A percentile compares a stretch with the other conserved stretches of the same genome.
phyloP scores from a whole-genome alignment of 345 rosid genomes.

The Combretum micranthum region DNA sequence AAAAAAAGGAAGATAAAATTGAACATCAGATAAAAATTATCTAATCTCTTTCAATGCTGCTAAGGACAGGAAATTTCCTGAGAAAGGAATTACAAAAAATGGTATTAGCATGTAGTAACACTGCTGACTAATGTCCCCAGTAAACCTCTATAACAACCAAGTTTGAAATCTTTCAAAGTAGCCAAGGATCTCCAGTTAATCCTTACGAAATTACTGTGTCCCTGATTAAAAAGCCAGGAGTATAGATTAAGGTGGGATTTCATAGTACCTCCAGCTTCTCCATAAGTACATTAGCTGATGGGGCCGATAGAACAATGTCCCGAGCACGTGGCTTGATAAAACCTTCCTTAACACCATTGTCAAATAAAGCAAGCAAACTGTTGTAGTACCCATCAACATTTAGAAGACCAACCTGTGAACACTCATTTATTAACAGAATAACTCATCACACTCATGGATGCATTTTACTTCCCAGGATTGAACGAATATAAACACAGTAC shows the following conservation, averaged over 20 bases:
- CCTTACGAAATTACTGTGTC: too few relatives aligned
- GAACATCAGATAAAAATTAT: neutral
- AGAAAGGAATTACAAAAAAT: too few relatives aligned
- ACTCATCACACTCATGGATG: neutral
- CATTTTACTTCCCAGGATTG: conserved; percentile 3
- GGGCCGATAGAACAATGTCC: conserved; percentile 70
- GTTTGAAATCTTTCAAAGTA: too few relatives aligned
- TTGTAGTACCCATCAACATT: conserved; percentile 93
- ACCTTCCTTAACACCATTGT: conserved; percentile 90
- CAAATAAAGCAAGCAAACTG: conserved; percentile 70
- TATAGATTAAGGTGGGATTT: neutral
- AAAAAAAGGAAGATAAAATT: conserved; percentile 6
- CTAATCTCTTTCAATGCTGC: too few relatives aligned
- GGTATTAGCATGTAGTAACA: too few relatives aligned
- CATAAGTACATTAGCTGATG: conserved; percentile 80
- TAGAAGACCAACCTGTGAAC: conserved; percentile 74
- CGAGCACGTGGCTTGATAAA: conserved; percentile 87
- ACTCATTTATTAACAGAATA: neutral
- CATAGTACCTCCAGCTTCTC: conserved; percentile 80
- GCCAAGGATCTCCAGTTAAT: too few relatives aligned
- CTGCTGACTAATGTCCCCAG: too few relatives aligned
- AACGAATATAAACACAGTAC: conserved; percentile 32
- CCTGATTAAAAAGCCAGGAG: too few relatives aligned
- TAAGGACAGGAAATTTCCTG: too few relatives aligned
- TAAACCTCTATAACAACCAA: too few relatives aligned